Evolutionary conservation across 2,329 filamentous ascomycete genomes (phyloP), one percentile per base, ranked within the genome.

Genomic region (Rhexocercosporidium sp.): DNA sequence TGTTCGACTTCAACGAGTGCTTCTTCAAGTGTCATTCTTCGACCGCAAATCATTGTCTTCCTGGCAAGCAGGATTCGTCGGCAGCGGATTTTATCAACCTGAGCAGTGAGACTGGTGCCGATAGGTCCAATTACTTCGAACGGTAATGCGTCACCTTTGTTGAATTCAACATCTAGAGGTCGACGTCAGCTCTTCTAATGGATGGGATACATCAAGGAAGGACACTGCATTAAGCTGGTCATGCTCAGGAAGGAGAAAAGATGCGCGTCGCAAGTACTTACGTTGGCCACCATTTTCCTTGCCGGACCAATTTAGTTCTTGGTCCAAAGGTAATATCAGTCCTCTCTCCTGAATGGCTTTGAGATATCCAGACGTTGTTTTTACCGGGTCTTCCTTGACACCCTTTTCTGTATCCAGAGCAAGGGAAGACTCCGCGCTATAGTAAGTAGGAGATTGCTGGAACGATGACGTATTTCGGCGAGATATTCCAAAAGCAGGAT

Each of bases 241-340:
- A n/a, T n/a, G n/a, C n/a, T n/a, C n/a, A n/a, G n/a, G n/a, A n/a
- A n/a, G n/a, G n/a, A n/a, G n/a, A n/a, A n/a, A n/a, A n/a, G n/a
- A n/a, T n/a, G n/a, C n/a, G n/a, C n/a, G n/a, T n/a, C n/a, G n/a
- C n/a, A n/a, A n/a, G n/a, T n/a, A 56, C 53, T 14, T 56, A 56
- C 53, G 57, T 14, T 59, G 39, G n/a, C 57, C 57, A 14, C 57
- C 57, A 14, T 59, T 59, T 25, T 44, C 37, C 20, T 29, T 46
- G 18, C 57, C 57, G 8, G 57, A 59, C 57, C 57, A 59, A 31
- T 59, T 59, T 7, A 59, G 22, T 18, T 46, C 37, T 37, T 56
- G 31, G 29, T 56, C 53, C n/a, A 56, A 18, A 4, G 31, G 53
- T 12, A 39, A 37, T 11, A 56, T 7, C 6, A 39, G 12, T 5